Evolutionary conservation across 768 basidiomycete genomes (phyloP), one percentile per base, ranked within the genome.

Genomic region (Galerina marginata): DNA sequence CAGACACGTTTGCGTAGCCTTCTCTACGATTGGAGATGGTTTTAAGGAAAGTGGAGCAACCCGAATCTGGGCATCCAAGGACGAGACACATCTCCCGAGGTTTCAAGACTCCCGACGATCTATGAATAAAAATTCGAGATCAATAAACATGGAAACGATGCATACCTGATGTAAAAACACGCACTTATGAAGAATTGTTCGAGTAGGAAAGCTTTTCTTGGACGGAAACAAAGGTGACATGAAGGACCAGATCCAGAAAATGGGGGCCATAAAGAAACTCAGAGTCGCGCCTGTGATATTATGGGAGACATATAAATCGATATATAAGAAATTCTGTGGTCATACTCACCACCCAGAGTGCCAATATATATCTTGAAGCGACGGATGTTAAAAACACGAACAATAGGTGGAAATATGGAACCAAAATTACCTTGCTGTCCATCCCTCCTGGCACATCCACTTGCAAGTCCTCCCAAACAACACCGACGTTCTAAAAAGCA

Each of bases 71-170:
- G 56, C 91, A 88, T 16, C 93, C 93, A 11, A 92, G 79, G 20
- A 91, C 92, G 6, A 94, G 82, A 68, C 92, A 89, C 93, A 95
- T 95, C 79, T 95, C 89, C 15, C 92, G 88, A 0, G 91, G 85
- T 62, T 90, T 87, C 42, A 93, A 74, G 15, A 87, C 77, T 42
- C 92, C 93, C 6, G 86, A 87, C 20, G 83, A 83, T 62, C 87
- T 87, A 56, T 37, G 40, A 54, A 0, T 29, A 9, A 25, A n/a
- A 36, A 56, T 15, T 66, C 54, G n/a, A 16, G 47, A 15, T 44
- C 44, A 33, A 43, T 46, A 48, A 25, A 25, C 33, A 42, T 2
- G 45, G 11, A 36, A 36, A 43, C 36, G 42, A 56, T 46, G 6
- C 15, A 20, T 39, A 7, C 29, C 29, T 7, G 29, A 33, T 33